These are phyloP conservation scores for Ogataea zsoltii DNA, from an alignment of 805 yeast species.

Conservation along the genomic window DNA sequence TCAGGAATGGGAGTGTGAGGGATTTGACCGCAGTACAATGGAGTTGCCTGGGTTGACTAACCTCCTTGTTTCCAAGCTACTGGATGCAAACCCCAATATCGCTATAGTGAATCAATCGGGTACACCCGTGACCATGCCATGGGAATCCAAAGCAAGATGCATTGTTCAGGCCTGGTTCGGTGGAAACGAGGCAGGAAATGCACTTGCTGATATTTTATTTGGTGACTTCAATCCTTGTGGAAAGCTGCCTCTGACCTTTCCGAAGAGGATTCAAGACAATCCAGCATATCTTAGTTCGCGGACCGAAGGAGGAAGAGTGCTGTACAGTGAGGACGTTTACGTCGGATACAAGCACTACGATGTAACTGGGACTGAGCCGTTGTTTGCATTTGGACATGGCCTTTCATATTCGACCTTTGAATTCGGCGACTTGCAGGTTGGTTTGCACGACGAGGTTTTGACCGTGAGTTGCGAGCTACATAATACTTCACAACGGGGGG, in stretches of 20 bases:
- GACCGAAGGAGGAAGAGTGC: conserved; percentile 37
- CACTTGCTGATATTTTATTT: conserved; percentile 45
- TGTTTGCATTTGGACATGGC: conserved; percentile 47
- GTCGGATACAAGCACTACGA: conserved; percentile 46
- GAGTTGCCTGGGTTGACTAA: conserved; percentile 38
- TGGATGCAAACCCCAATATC: conserved; percentile 36
- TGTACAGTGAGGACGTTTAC: conserved; percentile 47
- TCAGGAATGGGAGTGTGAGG: conserved; percentile 44
- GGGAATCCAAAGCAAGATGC: conserved; percentile 35
- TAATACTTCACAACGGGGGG: conserved; percentile 40
- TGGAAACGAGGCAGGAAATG: conserved; percentile 43
- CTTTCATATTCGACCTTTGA: conserved; percentile 43
- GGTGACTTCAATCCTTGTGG: conserved; percentile 47
- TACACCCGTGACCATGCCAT: conserved; percentile 43
- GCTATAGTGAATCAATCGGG: conserved; percentile 43
- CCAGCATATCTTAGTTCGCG: conserved; percentile 40
- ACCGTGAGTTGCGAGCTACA: conserved; percentile 40
- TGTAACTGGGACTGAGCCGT: conserved; percentile 38
- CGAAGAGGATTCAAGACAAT: conserved; percentile 34
- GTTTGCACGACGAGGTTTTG: conserved; percentile 18
- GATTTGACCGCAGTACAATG: conserved; percentile 40
- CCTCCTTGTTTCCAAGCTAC: conserved; percentile 34
- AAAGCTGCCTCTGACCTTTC: conserved; percentile 43
- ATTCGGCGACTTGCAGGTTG: conserved; percentile 32
- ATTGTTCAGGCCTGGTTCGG: conserved; percentile 40